Evolutionary conservation across 2,329 filamentous ascomycete species (phyloP), one percentile per base, ranked within the genome.

Genomic region (Phoma herbarum): DNA sequence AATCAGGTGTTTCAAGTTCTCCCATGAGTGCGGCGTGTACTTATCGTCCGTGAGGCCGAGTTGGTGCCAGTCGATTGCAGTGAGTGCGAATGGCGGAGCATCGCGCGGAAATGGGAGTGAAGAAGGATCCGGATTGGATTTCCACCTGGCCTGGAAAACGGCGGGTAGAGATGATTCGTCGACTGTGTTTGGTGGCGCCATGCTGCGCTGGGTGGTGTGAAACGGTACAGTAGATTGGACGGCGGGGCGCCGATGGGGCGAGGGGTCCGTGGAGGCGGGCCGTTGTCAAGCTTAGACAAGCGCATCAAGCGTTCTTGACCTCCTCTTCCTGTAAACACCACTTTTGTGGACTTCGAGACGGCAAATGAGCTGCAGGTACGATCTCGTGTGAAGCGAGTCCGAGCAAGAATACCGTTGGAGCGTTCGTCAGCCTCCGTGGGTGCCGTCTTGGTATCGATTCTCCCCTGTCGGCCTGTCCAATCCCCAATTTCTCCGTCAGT

Each of bases 21-120:
- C 52, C 76, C 76, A 78, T 0, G 70, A 70, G 59, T 78, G 76
- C 1, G 76, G 68, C 20, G 67, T 70, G 61, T 73, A 77, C 23
- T 74, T 57, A 12, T 59, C 57, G 62, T 77, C 75, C 2, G 64
- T 65, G 23, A 76, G 69, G 57, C 60, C 60, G 47, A 75, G 72
- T 52, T 74, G 73, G 9, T 71, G 65, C 71, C 70, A 73, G 60
- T 77, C 75, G 44, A 75, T 63, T 14, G 67, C 52, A 9, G 75
- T 76, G 43, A 77, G 73, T 18, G 66, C 56, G 57, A 77, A 77
- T n/a, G 75, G 74, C 2, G 74, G 75, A 48, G 68, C 67, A 44
- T 72, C 66, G 45, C 67, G 67, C 0, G 70, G 69, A 53, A 77
- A 77, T n/a, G 73, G 73, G 22, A 77, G 66, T 16, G 73, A 70